phyloP scores from a whole-genome alignment of 306 rosid species.

The Cicer cuneatum region DNA sequence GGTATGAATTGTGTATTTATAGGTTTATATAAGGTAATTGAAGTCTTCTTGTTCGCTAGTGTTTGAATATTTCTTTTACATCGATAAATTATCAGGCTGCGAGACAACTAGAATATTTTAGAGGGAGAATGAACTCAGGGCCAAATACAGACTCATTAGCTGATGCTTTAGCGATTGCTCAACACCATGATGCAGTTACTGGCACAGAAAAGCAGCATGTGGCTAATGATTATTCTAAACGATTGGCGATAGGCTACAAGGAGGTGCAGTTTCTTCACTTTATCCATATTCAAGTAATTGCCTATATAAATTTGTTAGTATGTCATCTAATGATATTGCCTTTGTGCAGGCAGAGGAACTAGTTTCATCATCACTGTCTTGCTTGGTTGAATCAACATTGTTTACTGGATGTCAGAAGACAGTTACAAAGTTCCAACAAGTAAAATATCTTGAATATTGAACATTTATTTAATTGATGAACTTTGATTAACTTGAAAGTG shows the following conservation, averaged over 20 bases:
- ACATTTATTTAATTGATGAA: conserved; percentile 31
- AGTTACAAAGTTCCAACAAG: conserved; percentile 70
- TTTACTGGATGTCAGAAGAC: conserved; percentile 50
- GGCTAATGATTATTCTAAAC: conserved; percentile 80
- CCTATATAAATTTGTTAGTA: conserved; percentile 3
- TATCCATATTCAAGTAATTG: conserved; percentile 37
- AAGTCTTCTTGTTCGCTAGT: conserved; percentile 2
- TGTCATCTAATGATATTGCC: conserved; percentile 33
- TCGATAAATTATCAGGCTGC: conserved; percentile 67
- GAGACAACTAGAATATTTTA: conserved; percentile 75
- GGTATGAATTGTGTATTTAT: conserved; percentile 57
- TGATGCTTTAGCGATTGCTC: conserved; percentile 91
- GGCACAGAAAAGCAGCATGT: conserved; percentile 92
- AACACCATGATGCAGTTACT: conserved; percentile 90
- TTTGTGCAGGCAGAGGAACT: conserved; percentile 69
- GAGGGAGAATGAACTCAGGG: conserved; percentile 62
- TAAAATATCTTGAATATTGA: conserved; percentile 45
- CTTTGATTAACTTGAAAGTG: not conserved
- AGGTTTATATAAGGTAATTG: conserved; percentile 34
- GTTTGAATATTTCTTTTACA: conserved; percentile 35
- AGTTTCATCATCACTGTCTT: conserved; percentile 72
- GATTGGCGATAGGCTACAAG: conserved; percentile 75
- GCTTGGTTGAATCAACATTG: conserved; percentile 52
- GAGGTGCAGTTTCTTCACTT: conserved; percentile 57
- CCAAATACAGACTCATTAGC: conserved; percentile 77